A percentile compares a stretch with the other conserved stretches of the same genome.
Evolutionary conservation across 108 stramenopile species (phyloP).

Genomic region (Schizochytrium sp.): DNA sequence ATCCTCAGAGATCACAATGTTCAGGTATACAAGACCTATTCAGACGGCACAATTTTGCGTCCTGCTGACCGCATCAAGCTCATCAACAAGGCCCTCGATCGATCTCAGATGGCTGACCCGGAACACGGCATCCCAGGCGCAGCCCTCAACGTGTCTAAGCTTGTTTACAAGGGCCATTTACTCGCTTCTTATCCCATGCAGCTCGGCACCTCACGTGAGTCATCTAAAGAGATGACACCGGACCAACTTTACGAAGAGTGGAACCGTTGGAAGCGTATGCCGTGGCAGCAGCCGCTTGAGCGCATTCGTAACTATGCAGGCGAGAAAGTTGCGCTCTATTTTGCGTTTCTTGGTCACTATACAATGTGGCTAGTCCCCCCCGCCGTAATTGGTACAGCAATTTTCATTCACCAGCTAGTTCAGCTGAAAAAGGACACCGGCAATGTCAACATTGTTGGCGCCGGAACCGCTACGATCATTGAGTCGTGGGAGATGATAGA

Average conservation of each 20-base stretch:
- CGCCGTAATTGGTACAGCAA: slow-evolving; percentile 80
- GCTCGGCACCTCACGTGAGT: slow-evolving; percentile 30
- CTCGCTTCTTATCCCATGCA: slow-evolving; percentile 25
- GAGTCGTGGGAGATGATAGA: not conserved
- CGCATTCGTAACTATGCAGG: slow-evolving; percentile 95
- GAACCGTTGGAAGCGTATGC: not conserved
- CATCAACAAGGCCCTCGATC: not conserved
- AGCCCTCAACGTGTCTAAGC: not conserved
- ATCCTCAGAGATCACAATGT: slow-evolving; percentile 1
- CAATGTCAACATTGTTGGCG: not conserved
- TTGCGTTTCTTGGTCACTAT: slow-evolving; percentile 95
- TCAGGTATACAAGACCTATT: slow-evolving; percentile 53
- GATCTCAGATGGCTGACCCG: not conserved
- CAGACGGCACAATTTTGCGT: slow-evolving; percentile 41
- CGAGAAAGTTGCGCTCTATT: slow-evolving; percentile 96
- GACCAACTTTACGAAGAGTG: slow-evolving; percentile 50
- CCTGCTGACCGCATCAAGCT: slow-evolving; percentile 51
- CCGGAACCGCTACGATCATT: not conserved
- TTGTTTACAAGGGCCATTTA: not conserved
- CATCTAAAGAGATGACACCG: slow-evolving; percentile 41
- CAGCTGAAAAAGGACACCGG: slow-evolving; percentile 37
- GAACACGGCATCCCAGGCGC: slow-evolving; percentile 55
- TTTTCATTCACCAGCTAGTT: slow-evolving; percentile 79
- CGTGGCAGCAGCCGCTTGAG: slow-evolving; percentile 84
- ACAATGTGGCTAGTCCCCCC: slow-evolving; percentile 84